Evolutionary conservation across 192 early-diverging fungal species (phyloP).

Genomic region (Backusella tuberculispora): DNA sequence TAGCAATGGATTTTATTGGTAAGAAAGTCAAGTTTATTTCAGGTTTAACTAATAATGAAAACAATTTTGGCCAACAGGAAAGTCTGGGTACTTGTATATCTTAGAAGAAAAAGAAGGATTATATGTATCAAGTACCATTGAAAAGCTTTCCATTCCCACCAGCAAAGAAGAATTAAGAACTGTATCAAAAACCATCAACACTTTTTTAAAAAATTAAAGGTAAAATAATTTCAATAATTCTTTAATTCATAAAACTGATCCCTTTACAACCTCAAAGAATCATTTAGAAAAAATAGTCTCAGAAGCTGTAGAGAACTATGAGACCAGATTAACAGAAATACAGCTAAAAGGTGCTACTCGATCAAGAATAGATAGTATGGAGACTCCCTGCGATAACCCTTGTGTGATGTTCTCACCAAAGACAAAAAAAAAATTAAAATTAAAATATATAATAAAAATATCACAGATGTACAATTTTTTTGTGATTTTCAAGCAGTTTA

Average conservation of each 20-base stretch:
- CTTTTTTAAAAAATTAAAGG: neutral
- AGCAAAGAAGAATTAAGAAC: neutral
- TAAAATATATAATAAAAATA: no score
- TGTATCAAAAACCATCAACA: neutral
- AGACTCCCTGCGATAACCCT: neutral
- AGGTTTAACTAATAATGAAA: neutral
- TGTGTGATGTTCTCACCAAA: no score
- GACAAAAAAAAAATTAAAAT: neutral
- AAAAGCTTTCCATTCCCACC: neutral
- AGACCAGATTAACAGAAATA: neutral
- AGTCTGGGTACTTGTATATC: neutral
- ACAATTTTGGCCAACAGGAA: conserved; percentile 10
- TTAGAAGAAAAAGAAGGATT: neutral
- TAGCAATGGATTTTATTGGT: conserved; percentile 8
- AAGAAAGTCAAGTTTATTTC: neutral
- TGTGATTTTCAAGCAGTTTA: no score
- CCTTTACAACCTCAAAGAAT: neutral
- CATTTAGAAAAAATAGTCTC: neutral
- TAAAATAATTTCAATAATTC: neutral
- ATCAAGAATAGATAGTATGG: neutral
- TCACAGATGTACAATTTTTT: no score
- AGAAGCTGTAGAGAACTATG: neutral
- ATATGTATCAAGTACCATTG: neutral
- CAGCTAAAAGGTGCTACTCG: neutral
- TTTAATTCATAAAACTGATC: neutral